These are phyloP conservation scores for Ilex asprella DNA, from an alignment of 257 asterid species.

Conservation along the genomic window DNA sequence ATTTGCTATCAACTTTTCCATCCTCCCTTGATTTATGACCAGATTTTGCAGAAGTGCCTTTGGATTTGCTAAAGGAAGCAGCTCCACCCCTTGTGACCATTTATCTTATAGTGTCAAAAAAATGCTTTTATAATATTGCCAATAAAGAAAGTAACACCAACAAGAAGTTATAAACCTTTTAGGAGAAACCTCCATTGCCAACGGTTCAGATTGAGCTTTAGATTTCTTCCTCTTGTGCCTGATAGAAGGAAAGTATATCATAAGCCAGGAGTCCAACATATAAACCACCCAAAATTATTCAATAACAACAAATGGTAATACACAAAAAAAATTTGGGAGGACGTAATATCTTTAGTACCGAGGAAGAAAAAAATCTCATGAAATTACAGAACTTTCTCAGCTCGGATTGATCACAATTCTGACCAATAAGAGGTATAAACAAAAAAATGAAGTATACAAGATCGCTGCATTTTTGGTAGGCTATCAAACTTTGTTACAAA, in stretches of 20 bases:
- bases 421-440: too few relatives aligned
- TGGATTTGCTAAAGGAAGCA: conserved; percentile 39
- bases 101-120: conserved; percentile 6
- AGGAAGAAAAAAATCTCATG: neutral
- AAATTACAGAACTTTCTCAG: neutral
- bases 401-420: too few relatives aligned
- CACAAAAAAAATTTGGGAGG: neutral
- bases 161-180: conserved; percentile 39
- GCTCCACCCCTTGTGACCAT: conserved; percentile 17
- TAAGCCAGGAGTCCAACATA: conserved; percentile 10
- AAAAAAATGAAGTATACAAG: too few relatives aligned
- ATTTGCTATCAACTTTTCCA: conserved; percentile 21
- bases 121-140: neutral
- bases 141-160: conserved; percentile 2
- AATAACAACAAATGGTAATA: neutral
- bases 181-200: conserved; percentile 39
- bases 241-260: conserved; percentile 18
- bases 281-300: neutral
- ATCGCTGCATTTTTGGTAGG: too few relatives aligned
- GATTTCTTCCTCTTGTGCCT: conserved; percentile 64
- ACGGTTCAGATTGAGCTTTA: conserved; percentile 32
- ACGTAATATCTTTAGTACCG: too few relatives aligned
- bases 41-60: conserved; percentile 39
- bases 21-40: conserved; percentile 45
- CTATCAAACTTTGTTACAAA: too few relatives aligned